Base-by-base conservation (phyloP, 1,284 basidiomycete genomes). In the Ceratobasidium papillatum region DNA sequence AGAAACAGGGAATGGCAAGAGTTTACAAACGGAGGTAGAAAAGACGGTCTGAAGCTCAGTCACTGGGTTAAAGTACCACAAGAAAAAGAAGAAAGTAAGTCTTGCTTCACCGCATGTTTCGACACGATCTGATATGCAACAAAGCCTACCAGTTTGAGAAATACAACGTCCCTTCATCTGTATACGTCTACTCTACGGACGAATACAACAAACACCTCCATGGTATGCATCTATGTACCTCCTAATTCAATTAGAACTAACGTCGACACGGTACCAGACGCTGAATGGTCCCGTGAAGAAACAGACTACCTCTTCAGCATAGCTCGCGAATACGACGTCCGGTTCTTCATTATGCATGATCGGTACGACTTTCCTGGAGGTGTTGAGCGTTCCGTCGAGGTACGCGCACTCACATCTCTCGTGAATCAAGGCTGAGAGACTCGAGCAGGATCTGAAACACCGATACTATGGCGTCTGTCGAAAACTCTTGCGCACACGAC, bases 381-480 rank as follows among this genome's bases (percentile, higher is more conserved):
- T 7, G 81, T 82, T 59, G 77, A 80, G 19, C 87, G 94, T 22
- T 86, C 88, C 1, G 85, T 96, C 59, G 94, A 96, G 86, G 93
- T 91, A 78, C 68, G 83, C 78, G 30, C 4, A n/a, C 63, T 1
- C 30, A 30, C 61, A 1, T 7, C 56, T 47, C 17, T 17, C 7
- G 47, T 43, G 47, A 34, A 41, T 58, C 56, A 74, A 65, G 19
- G 19, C 34, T 34, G 17, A 51, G 12, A 59, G 22, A 22, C 32
- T 14, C n/a, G 3, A 1, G 2, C 80, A 98, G 94, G 96, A 98
- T 76, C 84, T 99, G 79, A 99, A 99, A 84, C 94, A 95, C 77
- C 86, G 98, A 43, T 99, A 99, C 81, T 99, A 94, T 80, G 91
- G 93, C 68, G 92, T 98, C 27, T 98, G 95, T 81, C 89, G 97